Conservation (phyloP, 441 rosid genomes). For the Populus tomentosa region DNA sequence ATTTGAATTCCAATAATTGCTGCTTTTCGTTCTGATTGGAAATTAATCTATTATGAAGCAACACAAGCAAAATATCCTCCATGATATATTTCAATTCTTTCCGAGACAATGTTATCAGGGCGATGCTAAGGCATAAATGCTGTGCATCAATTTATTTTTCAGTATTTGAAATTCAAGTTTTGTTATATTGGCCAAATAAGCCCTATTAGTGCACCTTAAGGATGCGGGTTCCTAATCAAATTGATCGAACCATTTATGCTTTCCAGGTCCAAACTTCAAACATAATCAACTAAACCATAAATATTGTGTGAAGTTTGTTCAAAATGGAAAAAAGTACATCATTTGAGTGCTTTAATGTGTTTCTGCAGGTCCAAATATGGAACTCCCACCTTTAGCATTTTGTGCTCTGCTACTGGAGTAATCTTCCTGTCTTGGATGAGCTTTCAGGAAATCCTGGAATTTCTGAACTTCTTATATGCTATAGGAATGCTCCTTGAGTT, state of each 20-base stretch:
- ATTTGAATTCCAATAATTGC: neutral
- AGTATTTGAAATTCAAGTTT: neutral
- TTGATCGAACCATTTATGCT: neutral
- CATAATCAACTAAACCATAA: too few relatives aligned
- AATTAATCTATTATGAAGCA: constrained; percentile 2
- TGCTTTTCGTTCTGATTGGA: neutral
- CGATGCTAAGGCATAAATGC: too few relatives aligned
- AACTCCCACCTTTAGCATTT: constrained; percentile 80
- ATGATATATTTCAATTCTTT: neutral
- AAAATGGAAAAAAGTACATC: too few relatives aligned
- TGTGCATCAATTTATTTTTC: neutral
- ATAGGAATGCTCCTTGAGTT: constrained; percentile 92
- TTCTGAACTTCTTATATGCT: constrained; percentile 78
- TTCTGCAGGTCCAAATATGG: constrained; percentile 71
- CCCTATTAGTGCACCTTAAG: neutral
- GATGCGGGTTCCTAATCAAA: neutral
- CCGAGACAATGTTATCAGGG: too few relatives aligned
- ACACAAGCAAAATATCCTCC: neutral
- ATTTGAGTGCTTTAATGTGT: neutral
- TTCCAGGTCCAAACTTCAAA: too few relatives aligned
- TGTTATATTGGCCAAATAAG: neutral
- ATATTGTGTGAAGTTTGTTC: too few relatives aligned
- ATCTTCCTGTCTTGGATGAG: constrained; percentile 89
- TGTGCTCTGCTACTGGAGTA: constrained; percentile 84
- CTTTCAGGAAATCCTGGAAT: constrained; percentile 84